These are phyloP conservation scores for Primulina huaijiensis DNA, from an alignment of 257 asterid species.

Conservation along the genomic window DNA sequence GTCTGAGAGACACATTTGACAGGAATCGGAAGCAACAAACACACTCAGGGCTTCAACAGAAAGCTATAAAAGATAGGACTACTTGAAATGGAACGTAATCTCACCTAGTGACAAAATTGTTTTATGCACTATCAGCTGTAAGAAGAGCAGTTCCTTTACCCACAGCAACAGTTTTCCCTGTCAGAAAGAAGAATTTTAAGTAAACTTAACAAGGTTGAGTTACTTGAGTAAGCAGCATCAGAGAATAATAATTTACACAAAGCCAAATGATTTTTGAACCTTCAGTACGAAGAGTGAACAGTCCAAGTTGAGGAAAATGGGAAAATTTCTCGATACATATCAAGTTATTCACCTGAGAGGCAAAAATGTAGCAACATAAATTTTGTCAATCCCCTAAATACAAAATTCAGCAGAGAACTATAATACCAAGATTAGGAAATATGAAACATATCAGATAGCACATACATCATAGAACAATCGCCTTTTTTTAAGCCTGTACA, in stretches of 20 bases:
- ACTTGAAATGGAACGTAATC: not conserved
- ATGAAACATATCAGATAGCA: not conserved
- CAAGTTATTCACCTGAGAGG: slow-evolving; percentile 64
- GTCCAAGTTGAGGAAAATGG: slow-evolving; percentile 79
- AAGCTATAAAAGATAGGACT: not conserved
- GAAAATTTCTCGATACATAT: slow-evolving; percentile 78
- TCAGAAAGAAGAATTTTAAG: slow-evolving; percentile 2
- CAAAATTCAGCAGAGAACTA: not conserved
- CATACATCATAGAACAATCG: not conserved
- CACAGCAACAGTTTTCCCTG: slow-evolving; percentile 82
- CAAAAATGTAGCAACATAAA: slow-evolving; percentile 15
- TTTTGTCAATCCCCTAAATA: not conserved
- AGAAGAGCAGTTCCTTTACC: slow-evolving; percentile 50
- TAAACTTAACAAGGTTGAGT: not conserved
- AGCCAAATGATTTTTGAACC: slow-evolving; percentile 39
- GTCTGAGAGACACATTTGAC: not conserved
- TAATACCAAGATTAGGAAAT: not conserved
- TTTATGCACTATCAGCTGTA: slow-evolving; percentile 26
- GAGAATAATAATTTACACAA: not conserved
- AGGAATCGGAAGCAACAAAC: too few species aligned
- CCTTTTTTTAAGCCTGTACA: not conserved
- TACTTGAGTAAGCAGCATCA: slow-evolving; percentile 12
- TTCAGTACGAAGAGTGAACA: slow-evolving; percentile 94
- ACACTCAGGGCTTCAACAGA: not conserved
- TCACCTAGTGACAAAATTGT: slow-evolving; percentile 20